Evolutionary conservation across 148 eudicot species (phyloP), one percentile per base, ranked within the genome.

Genomic region (Silene latifolia): DNA sequence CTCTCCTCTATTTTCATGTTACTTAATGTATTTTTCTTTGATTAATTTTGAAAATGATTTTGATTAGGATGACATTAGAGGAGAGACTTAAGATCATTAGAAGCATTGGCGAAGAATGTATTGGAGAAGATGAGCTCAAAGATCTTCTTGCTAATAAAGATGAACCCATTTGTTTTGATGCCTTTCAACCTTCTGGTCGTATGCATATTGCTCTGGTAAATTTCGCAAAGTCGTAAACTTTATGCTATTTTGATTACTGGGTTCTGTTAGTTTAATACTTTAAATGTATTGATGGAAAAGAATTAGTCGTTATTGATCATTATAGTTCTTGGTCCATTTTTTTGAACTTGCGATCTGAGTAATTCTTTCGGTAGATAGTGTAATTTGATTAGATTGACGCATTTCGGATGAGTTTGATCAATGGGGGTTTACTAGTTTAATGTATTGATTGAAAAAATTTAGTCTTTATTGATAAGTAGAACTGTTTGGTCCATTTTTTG

Each of bases 161-260:
- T 23, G 83, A 85, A 71, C 87, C 87, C 2, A 54, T 82, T 85
- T 82, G 87, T 75, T 79, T 77, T 62, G 87, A 85, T 63, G 83
- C 85, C 18, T 85, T 85, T 77, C 85, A 85, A 63, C 87, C 85
- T 15, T 85, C 87, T 65, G 85, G 87, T 44, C 81, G 85, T 21
- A 82, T 85, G 87, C 85, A 85, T 53, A 79, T 85, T 63, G 87
- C 85, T 47, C 85, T 82, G 85, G 87, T 81, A 39, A 25, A 21
- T 20, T 47, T 35, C 59, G 9, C 0, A 69, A 69, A 48, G 21
- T 7, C 47, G 61, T 29, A 0, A n/a, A 56, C 18, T 25, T 76
- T 60, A 11, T 70, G 25, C 24, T 23, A 2, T 42, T 68, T 69
- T 66, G 60, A 10, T 69, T 42, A 27, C 0, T n/a, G 46, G 47